Conservation (phyloP, 768 basidiomycete species). For the Postia placenta region DNA sequence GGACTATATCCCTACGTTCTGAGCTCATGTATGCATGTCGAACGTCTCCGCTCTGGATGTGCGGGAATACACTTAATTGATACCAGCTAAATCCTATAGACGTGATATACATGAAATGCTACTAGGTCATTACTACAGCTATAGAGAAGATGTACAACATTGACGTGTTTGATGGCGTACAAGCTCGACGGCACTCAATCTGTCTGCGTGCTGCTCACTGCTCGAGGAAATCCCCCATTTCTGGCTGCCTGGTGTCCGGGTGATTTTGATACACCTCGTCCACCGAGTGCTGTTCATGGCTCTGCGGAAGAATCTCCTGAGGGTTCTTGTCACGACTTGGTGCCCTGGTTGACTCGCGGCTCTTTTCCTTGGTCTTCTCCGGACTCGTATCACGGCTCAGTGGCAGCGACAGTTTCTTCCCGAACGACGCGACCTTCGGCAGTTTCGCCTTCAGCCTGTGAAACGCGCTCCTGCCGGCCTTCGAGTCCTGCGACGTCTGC, state of each 20-base stretch:
- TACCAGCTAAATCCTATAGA: neutral
- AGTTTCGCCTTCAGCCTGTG: neutral
- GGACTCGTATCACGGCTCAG: neutral
- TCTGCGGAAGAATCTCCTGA: slow-evolving; percentile 1
- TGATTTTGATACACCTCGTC: slow-evolving; percentile 9
- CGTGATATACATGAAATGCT: neutral
- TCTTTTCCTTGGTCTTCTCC: neutral
- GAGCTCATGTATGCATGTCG: slow-evolving; percentile 26
- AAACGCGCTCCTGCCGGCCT: neutral
- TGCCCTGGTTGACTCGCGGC: neutral
- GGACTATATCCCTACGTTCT: slow-evolving; percentile 91
- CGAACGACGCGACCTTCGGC: neutral
- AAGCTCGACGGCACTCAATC: too few species aligned
- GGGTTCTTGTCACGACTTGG: too few species aligned
- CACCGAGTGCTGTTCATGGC: too few species aligned
- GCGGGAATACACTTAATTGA: neutral
- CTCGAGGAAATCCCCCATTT: slow-evolving; percentile 12
- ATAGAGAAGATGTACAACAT: neutral
- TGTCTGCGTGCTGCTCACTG: neutral
- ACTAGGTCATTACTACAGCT: neutral
- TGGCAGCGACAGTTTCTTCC: too few species aligned
- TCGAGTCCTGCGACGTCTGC: neutral
- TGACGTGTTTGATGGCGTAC: too few species aligned
- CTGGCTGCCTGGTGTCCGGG: slow-evolving; percentile 11
- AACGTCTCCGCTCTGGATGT: too few species aligned